Conservation (phyloP, 805 yeast species). For the Yarrowia osloensis region DNA sequence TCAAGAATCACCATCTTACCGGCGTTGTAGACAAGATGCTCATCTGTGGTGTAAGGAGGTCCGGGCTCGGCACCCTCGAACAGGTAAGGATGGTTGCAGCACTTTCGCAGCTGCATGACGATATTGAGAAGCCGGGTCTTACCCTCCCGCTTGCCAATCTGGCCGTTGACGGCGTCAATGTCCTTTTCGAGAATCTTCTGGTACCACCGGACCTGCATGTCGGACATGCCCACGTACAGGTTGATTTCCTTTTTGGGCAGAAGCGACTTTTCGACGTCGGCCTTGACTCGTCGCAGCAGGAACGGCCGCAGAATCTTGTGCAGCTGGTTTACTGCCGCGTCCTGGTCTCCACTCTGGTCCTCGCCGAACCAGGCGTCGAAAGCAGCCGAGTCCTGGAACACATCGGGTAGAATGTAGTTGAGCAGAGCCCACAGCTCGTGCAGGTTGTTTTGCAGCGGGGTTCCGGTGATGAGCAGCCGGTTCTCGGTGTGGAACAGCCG, state of each 20-base stretch:
- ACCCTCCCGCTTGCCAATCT: conserved; percentile 78
- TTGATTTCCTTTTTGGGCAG: conserved; percentile 88
- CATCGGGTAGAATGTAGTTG: conserved; percentile 90
- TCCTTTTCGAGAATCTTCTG: conserved; percentile 83
- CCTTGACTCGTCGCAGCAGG: conserved; percentile 80
- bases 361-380: conserved; percentile 89
- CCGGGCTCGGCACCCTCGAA: conserved; percentile 99
- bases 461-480: conserved; percentile 87
- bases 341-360: conserved; percentile 46
- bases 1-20: conserved; percentile 92
- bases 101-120: conserved; percentile 94
- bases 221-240: conserved; percentile 92
- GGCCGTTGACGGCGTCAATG: conserved; percentile 94
- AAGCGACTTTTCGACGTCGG: conserved; percentile 89
- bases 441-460: conserved; percentile 90
- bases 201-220: conserved; percentile 93
- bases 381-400: conserved; percentile 85
- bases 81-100: conserved; percentile 95
- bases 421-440: conserved; percentile 96
- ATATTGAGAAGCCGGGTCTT: conserved; percentile 87
- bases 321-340: conserved; percentile 79
- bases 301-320: conserved; percentile 88
- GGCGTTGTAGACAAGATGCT: conserved; percentile 81
- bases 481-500: conserved; percentile 82
- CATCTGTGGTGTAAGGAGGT: conserved; percentile 95